Conservation (phyloP, 2,329 filamentous ascomycete genomes). For the Calonectria montana region DNA sequence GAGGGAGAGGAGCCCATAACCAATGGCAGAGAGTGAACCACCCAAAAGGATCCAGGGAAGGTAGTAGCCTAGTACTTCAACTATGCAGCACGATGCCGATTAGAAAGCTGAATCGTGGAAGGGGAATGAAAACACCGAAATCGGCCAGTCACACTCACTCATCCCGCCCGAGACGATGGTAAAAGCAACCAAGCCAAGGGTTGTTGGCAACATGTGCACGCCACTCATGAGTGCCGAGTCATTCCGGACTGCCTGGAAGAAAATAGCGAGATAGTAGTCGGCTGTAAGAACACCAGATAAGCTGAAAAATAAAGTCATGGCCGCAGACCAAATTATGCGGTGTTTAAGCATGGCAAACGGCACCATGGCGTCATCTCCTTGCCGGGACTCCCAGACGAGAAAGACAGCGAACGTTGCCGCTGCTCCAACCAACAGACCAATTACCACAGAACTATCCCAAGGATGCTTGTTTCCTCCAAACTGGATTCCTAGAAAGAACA, state of each 20-base stretch:
- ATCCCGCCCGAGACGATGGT: neutral
- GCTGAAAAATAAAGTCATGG: constrained; percentile 22
- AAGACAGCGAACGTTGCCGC: constrained; percentile 43
- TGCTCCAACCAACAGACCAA: constrained; percentile 50
- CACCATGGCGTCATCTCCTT: constrained; percentile 53
- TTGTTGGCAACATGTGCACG: constrained; percentile 25
- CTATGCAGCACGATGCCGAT: neutral
- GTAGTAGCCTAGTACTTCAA: neutral
- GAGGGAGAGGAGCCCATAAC: neutral
- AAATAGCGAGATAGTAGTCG: constrained; percentile 34
- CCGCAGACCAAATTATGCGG: constrained; percentile 19
- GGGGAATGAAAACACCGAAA: neutral
- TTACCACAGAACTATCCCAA: constrained; percentile 50
- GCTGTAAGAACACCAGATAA: neutral
- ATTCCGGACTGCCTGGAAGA: constrained; percentile 37
- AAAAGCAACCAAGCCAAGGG: neutral
- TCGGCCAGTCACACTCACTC: neutral
- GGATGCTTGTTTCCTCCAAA: constrained; percentile 49
- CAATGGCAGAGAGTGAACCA: neutral
- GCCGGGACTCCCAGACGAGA: constrained; percentile 48
- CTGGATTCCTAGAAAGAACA: constrained; percentile 59
- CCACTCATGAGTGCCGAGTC: constrained; percentile 35
- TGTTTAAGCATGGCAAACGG: constrained; percentile 32
- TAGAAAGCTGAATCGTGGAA: neutral
- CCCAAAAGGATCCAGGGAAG: neutral